Base-by-base conservation (phyloP, 2,329 filamentous ascomycete species). In the Botrytis elliptica region DNA sequence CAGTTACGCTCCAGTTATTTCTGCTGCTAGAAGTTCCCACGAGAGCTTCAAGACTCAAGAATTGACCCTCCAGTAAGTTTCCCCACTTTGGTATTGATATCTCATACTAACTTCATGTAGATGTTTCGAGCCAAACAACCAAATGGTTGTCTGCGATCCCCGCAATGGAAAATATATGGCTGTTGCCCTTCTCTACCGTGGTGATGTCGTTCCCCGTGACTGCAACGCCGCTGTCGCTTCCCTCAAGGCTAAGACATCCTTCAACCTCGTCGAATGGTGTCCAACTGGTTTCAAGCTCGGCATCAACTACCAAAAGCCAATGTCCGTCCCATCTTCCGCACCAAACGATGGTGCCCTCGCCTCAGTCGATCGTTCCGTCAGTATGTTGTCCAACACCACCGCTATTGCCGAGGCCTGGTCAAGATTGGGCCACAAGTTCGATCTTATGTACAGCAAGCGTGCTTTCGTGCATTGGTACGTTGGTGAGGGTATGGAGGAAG, bases 401-500 rank as follows among this genome's bases (percentile, higher is more conserved):
- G 88, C 89, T 64, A 91, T 91, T 75, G 85, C 88, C 66, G 89
- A 91, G 81, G 89, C 89, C 14, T 91, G 89, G 89, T 85, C 85
- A 66, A 85, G 88, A 77, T 85, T 91, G 55, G 88, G 90, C 80
- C 88, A 89, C 83, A 91, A 91, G 81, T 91, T 91, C 81, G 89
- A 91, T 79, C 86, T 91, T 76, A 91, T 91, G 89, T 91, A 91
- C 83, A 87, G 86, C 75, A 91, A 91, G 84, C 87, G 89, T 76
- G 89, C 89, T 22, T 91, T 91, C 79, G 89, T 91, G n/a, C 89
- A 91, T 81, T 91, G 89, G 89, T 91, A 91, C 78, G 89, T 91
- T 73, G 89, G 89, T 76, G 89, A 91, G 82, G 89, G 89, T 82
- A 91, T 91, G 89, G 89, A 91, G 82, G 89, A 91, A 81, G 89